Evolutionary conservation across 768 basidiomycete species (phyloP), one percentile per base, ranked within the genome.

Genomic region (Suillus sp.): DNA sequence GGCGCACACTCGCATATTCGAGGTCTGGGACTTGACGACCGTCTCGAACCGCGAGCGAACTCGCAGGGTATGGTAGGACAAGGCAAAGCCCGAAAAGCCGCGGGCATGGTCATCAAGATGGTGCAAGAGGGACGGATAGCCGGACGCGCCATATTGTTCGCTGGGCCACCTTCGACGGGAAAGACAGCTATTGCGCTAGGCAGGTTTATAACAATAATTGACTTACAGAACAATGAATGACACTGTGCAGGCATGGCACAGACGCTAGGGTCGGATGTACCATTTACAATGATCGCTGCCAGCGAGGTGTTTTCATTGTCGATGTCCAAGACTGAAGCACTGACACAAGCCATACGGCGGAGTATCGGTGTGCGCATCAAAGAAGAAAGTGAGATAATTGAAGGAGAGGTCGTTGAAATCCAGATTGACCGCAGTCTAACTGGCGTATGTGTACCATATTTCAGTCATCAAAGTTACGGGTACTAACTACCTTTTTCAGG

Each of bases 181-280:
- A 99, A 99, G 78, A 99, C 97, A 0, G 97, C 97, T 37, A 97
- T 99, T 71, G 97, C 96, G 6, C 84, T 99, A 77, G 96, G 95
- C 92, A 68, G 59, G 85, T 81, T 56, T 57, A 40, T 20, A n/a
- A 3, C 53, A 38, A 4, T 20, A 53, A 16, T 47, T 2, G 22
- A 50, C 8, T 16, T 34, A 20, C 48, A 9, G 13, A 10, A 37
- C 47, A 13, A 62, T 66, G n/a, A 16, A 9, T 22, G 38, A 47
- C 30, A 43, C 34, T 8, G 27, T 50, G 20, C 61, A 95, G 96
- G 93, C 60, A 97, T 99, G 96, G 94, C 97, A 7, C 96, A 98
- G 75, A 93, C 90, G 2, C 81, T 99, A 25, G 97, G 97, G 0
- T 70, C 90, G 11, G 97, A 98, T 70, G 96, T 99, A 1, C 97